Conservation (phyloP, 2,329 filamentous ascomycete species). For the Mariannaea sp. region DNA sequence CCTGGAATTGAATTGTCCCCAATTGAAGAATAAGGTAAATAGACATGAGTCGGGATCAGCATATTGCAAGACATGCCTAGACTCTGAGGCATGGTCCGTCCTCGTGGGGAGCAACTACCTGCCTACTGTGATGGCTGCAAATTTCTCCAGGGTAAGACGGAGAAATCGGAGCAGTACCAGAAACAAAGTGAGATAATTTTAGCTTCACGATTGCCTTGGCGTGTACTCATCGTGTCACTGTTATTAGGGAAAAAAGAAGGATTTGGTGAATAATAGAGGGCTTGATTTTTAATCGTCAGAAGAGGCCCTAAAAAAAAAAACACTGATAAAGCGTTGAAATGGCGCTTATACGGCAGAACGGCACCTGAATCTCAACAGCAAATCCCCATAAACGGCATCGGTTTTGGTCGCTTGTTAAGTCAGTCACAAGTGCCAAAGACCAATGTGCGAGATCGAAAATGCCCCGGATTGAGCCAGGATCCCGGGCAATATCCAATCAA, state of each 20-base stretch:
- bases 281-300: too few relatives aligned
- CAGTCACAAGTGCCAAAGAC: constrained; percentile 8
- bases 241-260: too few relatives aligned
- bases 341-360: constrained; percentile 20
- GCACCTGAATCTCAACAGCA: background rate
- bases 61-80: background rate
- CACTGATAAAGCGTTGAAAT: background rate
- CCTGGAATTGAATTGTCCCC: constrained; percentile 9
- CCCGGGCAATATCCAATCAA: constrained; percentile 3
- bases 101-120: too few relatives aligned
- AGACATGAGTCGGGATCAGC: constrained; percentile 3
- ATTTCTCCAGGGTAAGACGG: background rate
- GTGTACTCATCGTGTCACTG: too few relatives aligned
- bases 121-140: too few relatives aligned
- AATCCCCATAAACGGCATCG: constrained; percentile 3
- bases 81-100: background rate
- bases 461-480: constrained; percentile 15
- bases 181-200: too few relatives aligned
- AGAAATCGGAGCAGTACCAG: too few relatives aligned
- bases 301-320: too few relatives aligned
- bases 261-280: too few relatives aligned
- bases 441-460: constrained; percentile 21
- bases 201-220: too few relatives aligned
- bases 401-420: constrained; percentile 15
- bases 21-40: constrained; percentile 2